Evolutionary conservation across 169 alveolate species (phyloP), one percentile per base, ranked within the genome.

Genomic region (Babesia ovis): DNA sequence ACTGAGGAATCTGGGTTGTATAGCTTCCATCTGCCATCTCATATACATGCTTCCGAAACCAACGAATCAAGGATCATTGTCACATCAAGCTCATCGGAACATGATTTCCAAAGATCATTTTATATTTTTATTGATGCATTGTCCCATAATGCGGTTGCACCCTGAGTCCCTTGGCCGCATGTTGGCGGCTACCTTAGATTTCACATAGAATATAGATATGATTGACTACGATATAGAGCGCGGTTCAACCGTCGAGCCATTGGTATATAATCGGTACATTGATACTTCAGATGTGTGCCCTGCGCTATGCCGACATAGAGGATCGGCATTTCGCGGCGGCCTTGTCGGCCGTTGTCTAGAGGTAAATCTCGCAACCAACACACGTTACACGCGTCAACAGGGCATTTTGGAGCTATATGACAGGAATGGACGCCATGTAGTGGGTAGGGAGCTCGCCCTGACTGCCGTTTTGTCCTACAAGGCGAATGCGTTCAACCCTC

Each of bases 251-350:
- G n/a, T 1, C 42, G 23, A 2, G 35, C 59, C 29, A 8, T 50
- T 32, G n/a, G n/a, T n/a, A 14, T 4, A 39, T 2, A 9, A 4
- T n/a, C 2, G 62, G 11, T 22, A 22, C 34, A 2, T 5, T 4
- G 0, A 14, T 5, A 6, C 14, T 16, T 5, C n/a, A 11, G 59
- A 46, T 37, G 62, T 76, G 48, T 66, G 74, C 43, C 71, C 87
- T 48, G n/a, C 69, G 5, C 23, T 46, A 16, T 69, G 77, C 34
- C 69, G 74, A 16, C 60, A 61, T 41, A 58, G 83, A 22, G 87
- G 87, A 0, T n/a, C 66, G 4, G 87, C 87, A 2, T 79, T 79
- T 69, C 60, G 43, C 27, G 87, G 87, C 4, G 87, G 87, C 25
- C 45, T 43, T 31, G 87, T 76, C 11, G 87, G 87, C 1, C 41